A percentile compares a stretch with the other conserved stretches of the same genome.
phyloP scores from a whole-genome alignment of 768 basidiomycete genomes.

The Tulasnella sp. region DNA sequence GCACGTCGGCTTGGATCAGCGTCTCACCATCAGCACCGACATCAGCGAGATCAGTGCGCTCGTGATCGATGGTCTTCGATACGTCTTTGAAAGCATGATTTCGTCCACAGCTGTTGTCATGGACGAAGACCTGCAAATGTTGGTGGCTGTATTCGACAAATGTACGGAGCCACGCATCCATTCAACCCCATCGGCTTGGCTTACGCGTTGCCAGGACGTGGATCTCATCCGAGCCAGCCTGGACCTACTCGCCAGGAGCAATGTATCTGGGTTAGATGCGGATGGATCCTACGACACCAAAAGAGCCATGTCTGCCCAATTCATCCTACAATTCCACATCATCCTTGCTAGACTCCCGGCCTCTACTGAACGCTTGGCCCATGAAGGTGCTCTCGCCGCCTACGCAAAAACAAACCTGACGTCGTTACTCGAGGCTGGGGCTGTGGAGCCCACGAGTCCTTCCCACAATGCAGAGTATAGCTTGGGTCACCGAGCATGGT shows the following conservation, averaged over 20 bases:
- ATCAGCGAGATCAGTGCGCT: slow-evolving; percentile 53
- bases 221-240: slow-evolving; percentile 67
- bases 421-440: slow-evolving; percentile 59
- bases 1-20: slow-evolving; percentile 41
- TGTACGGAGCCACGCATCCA: slow-evolving; percentile 59
- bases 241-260: slow-evolving; percentile 55
- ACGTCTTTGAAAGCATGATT: slow-evolving; percentile 54
- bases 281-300: not conserved
- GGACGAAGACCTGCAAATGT: slow-evolving; percentile 69
- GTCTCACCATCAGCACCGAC: slow-evolving; percentile 45
- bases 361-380: slow-evolving; percentile 76
- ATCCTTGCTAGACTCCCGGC: slow-evolving; percentile 62
- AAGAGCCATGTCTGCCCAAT: slow-evolving; percentile 44
- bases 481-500: slow-evolving; percentile 72
- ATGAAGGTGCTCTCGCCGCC: slow-evolving; percentile 67
- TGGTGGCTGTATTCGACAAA: slow-evolving; percentile 75
- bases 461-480: slow-evolving; percentile 66
- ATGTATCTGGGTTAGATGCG: slow-evolving; percentile 45
- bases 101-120: slow-evolving; percentile 25
- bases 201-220: slow-evolving; percentile 67
- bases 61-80: slow-evolving; percentile 52
- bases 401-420: slow-evolving; percentile 78
- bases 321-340: slow-evolving; percentile 79
- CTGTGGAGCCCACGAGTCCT: slow-evolving; percentile 52
- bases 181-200: slow-evolving; percentile 62